A percentile compares a stretch with the other conserved stretches of the same genome.
Evolutionary conservation across 2,329 filamentous ascomycete genomes (phyloP).

Genomic region (Didymellaceae sp.): DNA sequence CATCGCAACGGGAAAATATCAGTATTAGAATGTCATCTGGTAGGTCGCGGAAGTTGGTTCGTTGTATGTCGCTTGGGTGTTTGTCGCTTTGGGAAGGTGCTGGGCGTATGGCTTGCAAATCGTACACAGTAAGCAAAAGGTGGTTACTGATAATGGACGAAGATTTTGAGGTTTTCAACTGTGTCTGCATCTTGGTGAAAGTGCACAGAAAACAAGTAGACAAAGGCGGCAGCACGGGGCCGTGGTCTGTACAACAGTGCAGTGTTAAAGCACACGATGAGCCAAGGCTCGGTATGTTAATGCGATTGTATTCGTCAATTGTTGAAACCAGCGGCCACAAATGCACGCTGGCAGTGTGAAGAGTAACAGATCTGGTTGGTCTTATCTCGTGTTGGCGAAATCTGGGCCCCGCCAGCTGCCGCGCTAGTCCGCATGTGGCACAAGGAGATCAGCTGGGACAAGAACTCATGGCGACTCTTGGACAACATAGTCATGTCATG

Average conservation of each 20-base stretch:
- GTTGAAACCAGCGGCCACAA: neutral
- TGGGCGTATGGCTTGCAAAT: neutral
- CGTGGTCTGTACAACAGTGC: neutral
- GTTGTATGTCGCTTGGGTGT: slow-evolving; percentile 1
- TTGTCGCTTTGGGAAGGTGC: slow-evolving; percentile 12
- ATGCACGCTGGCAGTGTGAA: no score
- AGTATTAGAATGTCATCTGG: slow-evolving; percentile 28
- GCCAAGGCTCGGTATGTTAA: neutral
- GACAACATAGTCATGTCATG: slow-evolving; percentile 5
- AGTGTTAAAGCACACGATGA: neutral
- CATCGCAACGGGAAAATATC: slow-evolving; percentile 12
- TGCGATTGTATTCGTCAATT: slow-evolving; percentile 2
- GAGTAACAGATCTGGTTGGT: neutral
- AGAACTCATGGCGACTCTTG: slow-evolving; percentile 3
- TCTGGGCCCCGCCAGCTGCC: slow-evolving; percentile 7
- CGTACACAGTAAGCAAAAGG: neutral
- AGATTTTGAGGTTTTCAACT: neutral
- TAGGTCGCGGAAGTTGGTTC: slow-evolving; percentile 16
- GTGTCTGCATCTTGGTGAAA: slow-evolving; percentile 1
- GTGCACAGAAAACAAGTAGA: neutral
- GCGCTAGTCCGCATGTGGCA: slow-evolving; percentile 2
- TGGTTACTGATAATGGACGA: neutral
- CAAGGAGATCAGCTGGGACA: slow-evolving; percentile 9
- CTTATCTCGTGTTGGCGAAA: slow-evolving; percentile 9
- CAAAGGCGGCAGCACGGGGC: neutral